Evolutionary conservation across 2,329 filamentous ascomycete species (phyloP), one percentile per base, ranked within the genome.

Genomic region (Pseudocercospora pini-densiflorae): DNA sequence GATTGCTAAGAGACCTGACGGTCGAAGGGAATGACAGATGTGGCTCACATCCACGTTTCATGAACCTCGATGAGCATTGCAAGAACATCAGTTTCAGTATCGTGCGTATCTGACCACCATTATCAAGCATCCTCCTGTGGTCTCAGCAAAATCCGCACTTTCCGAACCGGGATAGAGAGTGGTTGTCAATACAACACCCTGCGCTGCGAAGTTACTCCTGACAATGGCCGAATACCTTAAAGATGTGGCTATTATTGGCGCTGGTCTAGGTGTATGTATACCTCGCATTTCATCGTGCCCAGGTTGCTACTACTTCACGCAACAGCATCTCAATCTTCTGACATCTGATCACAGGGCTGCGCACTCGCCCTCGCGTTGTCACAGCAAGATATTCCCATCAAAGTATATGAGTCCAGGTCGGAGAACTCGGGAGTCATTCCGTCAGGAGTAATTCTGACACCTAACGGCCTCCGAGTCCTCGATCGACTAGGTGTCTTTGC

Each of bases 401-500:
- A 61, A 9, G 40, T 73, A 47, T 73, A 70, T 63, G 72, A 73
- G 63, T 63, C 68, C 10, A 68, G 72, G 5, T 40, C 67, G 10
- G 61, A 68, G 29, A 45, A 51, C 4, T 61, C 65, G 2, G 59
- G 53, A n/a, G 58, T 64, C 24, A 63, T 71, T 3, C 60, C 64
- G 12, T 72, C 71, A 3, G 72, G 72, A 24, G 72, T 89, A 31
- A 87, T 88, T 83, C 81, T 89, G 2, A 87, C 86, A 0, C 87
- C 87, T 5, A 89, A 89, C 61, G 85, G 86, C 0, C 80, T 89
- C 1, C 80, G 81, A 3, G 79, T 88, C 45, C 79, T 89, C 0
- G 83, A 88, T 67, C 74, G 72, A 0, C 75, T 89, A 0, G 82
- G 79, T 0, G 76, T 87, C 2, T 86, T 86, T 70, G 54, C 79